phyloP scores from a whole-genome alignment of 1,284 basidiomycete species.

The Ceratobasidium sp. region DNA sequence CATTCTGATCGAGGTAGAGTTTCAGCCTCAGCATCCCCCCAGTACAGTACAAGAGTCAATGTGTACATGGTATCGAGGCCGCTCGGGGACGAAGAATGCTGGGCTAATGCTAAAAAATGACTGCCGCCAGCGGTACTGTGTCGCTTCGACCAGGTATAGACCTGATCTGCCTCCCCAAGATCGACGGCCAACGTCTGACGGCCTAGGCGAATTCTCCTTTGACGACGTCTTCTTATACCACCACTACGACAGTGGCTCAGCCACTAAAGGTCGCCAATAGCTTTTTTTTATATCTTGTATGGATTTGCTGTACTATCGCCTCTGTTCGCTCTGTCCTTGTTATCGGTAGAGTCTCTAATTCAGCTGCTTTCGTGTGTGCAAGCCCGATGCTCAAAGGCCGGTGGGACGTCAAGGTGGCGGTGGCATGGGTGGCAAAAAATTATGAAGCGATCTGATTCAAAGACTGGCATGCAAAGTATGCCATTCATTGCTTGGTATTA shows the following conservation, averaged over 20 bases:
- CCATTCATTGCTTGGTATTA: too few species aligned
- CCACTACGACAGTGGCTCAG: constrained; percentile 8
- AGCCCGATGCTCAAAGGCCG: too few species aligned
- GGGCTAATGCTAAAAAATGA: constrained; percentile 41
- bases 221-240: constrained; percentile 42
- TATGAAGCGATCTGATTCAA: too few species aligned
- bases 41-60: constrained; percentile 4
- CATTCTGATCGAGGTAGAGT: constrained; percentile 21
- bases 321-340: too few species aligned
- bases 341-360: too few species aligned
- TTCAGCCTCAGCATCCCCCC: constrained; percentile 1
- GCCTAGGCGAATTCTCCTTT: constrained; percentile 39
- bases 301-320: too few species aligned
- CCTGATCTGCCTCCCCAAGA: constrained; percentile 27
- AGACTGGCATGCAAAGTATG: too few species aligned
- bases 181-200: constrained; percentile 34
- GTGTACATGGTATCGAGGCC: constrained; percentile 43
- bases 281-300: background rate
- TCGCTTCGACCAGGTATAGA: constrained; percentile 21
- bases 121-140: constrained; percentile 34
- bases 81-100: constrained; percentile 40
- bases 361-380: too few species aligned
- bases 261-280: background rate
- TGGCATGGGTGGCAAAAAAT: too few species aligned
- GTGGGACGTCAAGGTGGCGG: too few species aligned